Base-by-base conservation (phyloP, 768 basidiomycete species). In the Amanita rubescens region DNA sequence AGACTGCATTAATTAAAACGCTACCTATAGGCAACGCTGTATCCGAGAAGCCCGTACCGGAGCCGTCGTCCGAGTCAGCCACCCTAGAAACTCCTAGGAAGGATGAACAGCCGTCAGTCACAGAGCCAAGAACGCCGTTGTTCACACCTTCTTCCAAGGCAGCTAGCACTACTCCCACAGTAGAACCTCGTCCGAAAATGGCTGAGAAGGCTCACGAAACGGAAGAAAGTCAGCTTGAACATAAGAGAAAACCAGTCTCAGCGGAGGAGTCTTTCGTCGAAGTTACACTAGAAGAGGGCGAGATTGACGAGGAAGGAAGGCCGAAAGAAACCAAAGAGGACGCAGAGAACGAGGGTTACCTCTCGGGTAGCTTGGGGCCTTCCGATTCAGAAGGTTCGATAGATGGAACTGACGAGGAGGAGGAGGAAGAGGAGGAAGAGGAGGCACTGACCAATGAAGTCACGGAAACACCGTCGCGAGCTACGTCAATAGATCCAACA, bases 401-500 rank as follows among this genome's bases (percentile, higher is more conserved):
- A 38, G 45, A 48, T 38, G 54, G 54, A 20, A 43, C 55, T 20
- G 58, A 56, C 33, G 62, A 65, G 19, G 57, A 60, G 19, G 55
- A 57, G 22, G 49, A 54, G 8, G 59, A 57, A 41, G 60, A 58
- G 11, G 46, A 48, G 17, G 44, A 46, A 22, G 48, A 49, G 35
- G 35, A 25, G 48, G 12, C 24, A 43, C 27, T 17, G 15, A 27
- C 12, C 19, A 32, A 19, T 10, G 51, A 51, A 43, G 50, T 11
- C 19, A 56, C 61, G 22, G 54, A 41, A 14, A 65, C 64, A n/a
- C 66, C 65, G 12, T 58, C 61, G 8, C 60, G 59, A 19, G 64
- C 62, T 17, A 53, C 59, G 5, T 65, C 67, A 22, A 65, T 64
- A 27, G 69, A 73, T 4, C 64, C 67, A n/a, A 53, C 68, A 47